These are phyloP conservation scores for Friedmanniomyces simplex DNA, from an alignment of 495 filamentous ascomycete species.

Conservation along the genomic window DNA sequence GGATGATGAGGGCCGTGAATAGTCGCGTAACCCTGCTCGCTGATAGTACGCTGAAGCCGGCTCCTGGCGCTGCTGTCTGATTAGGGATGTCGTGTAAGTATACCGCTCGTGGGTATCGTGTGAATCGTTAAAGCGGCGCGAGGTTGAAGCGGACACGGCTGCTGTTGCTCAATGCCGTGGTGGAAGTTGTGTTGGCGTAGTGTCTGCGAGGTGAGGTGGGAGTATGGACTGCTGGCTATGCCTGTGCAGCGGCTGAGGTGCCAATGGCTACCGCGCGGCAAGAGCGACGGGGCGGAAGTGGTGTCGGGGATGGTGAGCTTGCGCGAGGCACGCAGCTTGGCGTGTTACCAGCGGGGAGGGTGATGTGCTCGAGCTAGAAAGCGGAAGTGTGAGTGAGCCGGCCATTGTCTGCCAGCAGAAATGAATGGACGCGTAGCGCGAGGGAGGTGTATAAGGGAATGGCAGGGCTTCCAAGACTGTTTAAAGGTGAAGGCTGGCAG, in stretches of 20 bases:
- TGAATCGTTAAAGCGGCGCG: constrained; percentile 19
- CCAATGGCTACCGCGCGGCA: background rate
- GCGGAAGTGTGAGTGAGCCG: background rate
- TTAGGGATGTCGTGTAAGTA: constrained; percentile 42
- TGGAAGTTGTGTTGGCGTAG: background rate
- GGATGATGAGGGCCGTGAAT: constrained; percentile 41
- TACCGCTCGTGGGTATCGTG: constrained; percentile 52
- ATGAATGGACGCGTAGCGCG: background rate
- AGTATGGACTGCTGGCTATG: background rate
- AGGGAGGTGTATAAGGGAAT: background rate
- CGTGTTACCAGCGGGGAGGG: background rate
- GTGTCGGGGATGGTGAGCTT: background rate
- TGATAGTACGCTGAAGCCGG: constrained; percentile 28
- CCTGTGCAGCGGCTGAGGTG: background rate
- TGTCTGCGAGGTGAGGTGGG: background rate
- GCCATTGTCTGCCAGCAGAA: background rate
- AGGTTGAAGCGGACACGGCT: constrained; percentile 23
- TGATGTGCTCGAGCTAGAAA: background rate
- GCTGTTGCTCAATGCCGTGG: constrained; percentile 12
- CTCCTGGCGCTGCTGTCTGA: constrained; percentile 46
- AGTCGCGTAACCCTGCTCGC: constrained; percentile 21
- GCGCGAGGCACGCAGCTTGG: background rate
- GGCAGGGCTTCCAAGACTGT: background rate
- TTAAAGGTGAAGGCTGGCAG: background rate
- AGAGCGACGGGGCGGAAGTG: background rate